Percentiles rank a stretch among this genome's conserved stretches.
These are phyloP conservation scores for Eucalyptus sideroxylon DNA, from an alignment of 345 rosid species.

Conservation along the genomic window DNA sequence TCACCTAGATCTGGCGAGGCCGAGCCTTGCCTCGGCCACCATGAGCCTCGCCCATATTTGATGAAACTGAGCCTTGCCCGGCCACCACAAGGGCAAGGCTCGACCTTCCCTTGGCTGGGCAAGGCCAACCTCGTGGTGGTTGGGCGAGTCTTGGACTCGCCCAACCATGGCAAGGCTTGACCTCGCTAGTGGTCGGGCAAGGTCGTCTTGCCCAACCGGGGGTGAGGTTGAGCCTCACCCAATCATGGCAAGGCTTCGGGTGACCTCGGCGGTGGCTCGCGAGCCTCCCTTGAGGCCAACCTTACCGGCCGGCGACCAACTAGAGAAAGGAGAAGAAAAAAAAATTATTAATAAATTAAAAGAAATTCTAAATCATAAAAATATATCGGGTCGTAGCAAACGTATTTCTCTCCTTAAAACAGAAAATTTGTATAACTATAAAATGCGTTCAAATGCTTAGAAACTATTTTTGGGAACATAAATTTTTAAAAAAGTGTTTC, in stretches of 20 bases:
- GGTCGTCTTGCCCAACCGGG: no score
- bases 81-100: accelerated
- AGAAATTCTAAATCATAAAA: no score
- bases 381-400: accelerated
- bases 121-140: no score
- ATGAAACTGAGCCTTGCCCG: accelerated
- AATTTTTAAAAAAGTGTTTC: accelerated
- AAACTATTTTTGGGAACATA: accelerated
- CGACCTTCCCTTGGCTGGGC: accelerated
- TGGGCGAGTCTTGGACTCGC: no score
- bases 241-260: accelerated
- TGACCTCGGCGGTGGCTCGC: accelerated
- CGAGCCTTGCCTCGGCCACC: accelerated
- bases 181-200: accelerated
- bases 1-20: accelerated
- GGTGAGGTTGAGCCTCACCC: accelerated
- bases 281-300: accelerated
- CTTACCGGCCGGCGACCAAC: accelerated
- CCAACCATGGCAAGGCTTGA: accelerated
- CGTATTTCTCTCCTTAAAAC: accelerated
- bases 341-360: no score
- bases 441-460: accelerated
- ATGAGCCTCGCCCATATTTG: accelerated
- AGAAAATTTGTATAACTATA: accelerated
- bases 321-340: no score